Evolutionary conservation across 1,284 basidiomycete species (phyloP).

Genomic region (Pyrrhoderma noxium): DNA sequence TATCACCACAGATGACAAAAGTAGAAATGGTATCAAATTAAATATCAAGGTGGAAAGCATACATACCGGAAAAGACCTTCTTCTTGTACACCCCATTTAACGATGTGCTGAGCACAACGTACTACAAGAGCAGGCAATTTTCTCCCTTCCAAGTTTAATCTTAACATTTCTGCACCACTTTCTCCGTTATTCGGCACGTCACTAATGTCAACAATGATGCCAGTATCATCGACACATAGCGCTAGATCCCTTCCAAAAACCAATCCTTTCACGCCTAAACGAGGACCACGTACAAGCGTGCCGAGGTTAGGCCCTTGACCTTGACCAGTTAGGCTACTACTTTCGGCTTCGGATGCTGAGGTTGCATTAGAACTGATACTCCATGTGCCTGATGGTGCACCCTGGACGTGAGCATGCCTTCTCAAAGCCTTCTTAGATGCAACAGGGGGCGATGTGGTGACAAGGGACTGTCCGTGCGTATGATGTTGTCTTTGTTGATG

Average conservation of each 20-base stretch:
- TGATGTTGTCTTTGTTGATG: background rate
- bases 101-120: constrained; percentile 72
- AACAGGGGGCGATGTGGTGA: constrained; percentile 2
- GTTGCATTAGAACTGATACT: constrained; percentile 45
- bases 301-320: constrained; percentile 47
- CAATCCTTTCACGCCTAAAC: constrained; percentile 36
- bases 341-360: constrained; percentile 44
- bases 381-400: constrained; percentile 51
- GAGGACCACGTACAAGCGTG: constrained; percentile 44
- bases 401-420: constrained; percentile 29
- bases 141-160: constrained; percentile 42
- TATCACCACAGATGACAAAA: too few species aligned
- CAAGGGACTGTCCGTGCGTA: background rate
- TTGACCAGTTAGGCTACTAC: constrained; percentile 23
- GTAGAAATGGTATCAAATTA: too few species aligned
- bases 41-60: background rate
- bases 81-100: constrained; percentile 74
- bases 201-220: constrained; percentile 20
- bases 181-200: background rate
- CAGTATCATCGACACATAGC: constrained; percentile 52
- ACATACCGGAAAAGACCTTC: constrained; percentile 76
- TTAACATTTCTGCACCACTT: constrained; percentile 6
- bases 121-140: constrained; percentile 66
- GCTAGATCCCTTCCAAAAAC: constrained; percentile 60
- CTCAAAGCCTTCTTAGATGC: constrained; percentile 11